Conservation (phyloP, 768 basidiomycete genomes). For the Auricularia sp. region DNA sequence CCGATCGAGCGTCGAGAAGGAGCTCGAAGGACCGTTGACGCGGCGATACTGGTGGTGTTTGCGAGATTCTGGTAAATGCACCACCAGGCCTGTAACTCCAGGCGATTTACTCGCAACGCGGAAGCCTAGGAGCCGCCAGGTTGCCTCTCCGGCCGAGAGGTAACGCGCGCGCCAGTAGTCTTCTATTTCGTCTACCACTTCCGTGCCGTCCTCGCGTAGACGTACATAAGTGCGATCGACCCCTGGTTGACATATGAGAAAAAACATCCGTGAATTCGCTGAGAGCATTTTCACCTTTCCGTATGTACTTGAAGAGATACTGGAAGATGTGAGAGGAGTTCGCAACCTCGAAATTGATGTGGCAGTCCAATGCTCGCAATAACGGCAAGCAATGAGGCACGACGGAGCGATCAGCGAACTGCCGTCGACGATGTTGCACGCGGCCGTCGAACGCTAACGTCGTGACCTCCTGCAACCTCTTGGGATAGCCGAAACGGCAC, state of each 20-base stretch:
- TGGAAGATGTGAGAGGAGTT: too few species aligned
- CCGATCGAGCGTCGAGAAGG: constrained; percentile 10
- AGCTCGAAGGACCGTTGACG: neutral
- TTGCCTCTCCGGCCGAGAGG: constrained; percentile 25
- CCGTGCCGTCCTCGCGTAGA: constrained; percentile 3
- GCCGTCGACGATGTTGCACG: constrained; percentile 19
- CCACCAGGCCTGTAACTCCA: constrained; percentile 21
- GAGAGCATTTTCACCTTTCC: constrained; percentile 23
- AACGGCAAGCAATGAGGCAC: constrained; percentile 21
- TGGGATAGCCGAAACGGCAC: constrained; percentile 17
- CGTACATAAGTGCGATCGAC: constrained; percentile 11
- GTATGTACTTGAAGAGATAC: constrained; percentile 32
- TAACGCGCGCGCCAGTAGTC: constrained; percentile 27
- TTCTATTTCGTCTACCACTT: constrained; percentile 23
- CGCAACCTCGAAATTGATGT: constrained; percentile 29
- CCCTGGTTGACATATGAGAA: constrained; percentile 9
- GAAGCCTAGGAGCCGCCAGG: constrained; percentile 25
- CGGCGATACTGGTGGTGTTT: constrained; percentile 18
- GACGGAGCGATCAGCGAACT: constrained; percentile 17
- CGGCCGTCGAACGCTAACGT: constrained; percentile 19
- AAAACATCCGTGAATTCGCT: too few species aligned
- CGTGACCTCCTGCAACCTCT: constrained; percentile 13
- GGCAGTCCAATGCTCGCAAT: constrained; percentile 21
- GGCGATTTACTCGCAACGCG: constrained; percentile 25
- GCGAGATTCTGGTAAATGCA: constrained; percentile 18